Base-by-base conservation (phyloP, 352 stramenopile genomes). In the Phytophthora meadii region DNA sequence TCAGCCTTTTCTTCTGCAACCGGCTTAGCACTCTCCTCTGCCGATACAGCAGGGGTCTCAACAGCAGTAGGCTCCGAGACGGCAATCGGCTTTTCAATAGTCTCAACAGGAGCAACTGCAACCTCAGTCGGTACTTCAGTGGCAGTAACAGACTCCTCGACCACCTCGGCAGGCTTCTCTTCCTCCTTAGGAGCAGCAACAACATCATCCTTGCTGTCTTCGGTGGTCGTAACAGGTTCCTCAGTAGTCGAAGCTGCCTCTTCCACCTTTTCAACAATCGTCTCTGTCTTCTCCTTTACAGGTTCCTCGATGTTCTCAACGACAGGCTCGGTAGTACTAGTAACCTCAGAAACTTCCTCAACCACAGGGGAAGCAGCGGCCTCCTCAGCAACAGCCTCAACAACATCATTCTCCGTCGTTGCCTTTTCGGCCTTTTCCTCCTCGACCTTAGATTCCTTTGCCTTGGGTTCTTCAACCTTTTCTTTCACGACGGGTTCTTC, bases 201-300 rank as follows among this genome's bases (percentile, higher is more conserved):
- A 46, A 19, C 30, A 5, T 15, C 22, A 19, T 44, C 11, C 52
- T 68, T 47, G 1, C 10, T 11, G 8, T 68, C 36, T 39, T 65
- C 47, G 22, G 32, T 61, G 6, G 55, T 68, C 44, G 42, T 28
- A 53, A 32, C 47, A 11, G 12, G 28, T 8, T 51, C 19, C 45
- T 62, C 60, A 22, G 14, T 63, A 61, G 52, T 65, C 46, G 46
- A 44, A 41, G 28, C 10, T 48, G 30, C 27, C 28, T 61, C 54
- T 47, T 50, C 37, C 22, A 55, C 54, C 37, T 56, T 41, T 27
- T 65, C 47, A 37, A 28, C 47, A 52, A 41, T 39, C 28, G 46
- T 11, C 41, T 57, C 54, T 17, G 27, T 19, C 40, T 65, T 28
- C 6, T 39, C 47, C 25, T 48, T 24, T n/a, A 17, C 48, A 9